Conservation (phyloP, 2,329 filamentous ascomycete species). For the Didymella pomorum region DNA sequence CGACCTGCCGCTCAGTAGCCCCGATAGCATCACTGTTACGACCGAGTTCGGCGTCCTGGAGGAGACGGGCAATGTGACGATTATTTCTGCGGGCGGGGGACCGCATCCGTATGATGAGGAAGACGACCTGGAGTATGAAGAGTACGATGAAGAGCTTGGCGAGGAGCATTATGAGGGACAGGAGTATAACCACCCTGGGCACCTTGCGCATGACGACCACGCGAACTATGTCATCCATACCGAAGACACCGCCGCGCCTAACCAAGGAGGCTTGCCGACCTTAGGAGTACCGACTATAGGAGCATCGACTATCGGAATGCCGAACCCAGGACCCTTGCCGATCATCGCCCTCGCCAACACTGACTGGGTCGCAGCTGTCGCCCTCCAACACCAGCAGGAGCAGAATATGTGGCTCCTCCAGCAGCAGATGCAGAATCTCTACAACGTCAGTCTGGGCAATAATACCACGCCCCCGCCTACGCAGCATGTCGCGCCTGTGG, state of each 20-base stretch:
- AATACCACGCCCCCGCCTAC: neutral
- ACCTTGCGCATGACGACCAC: neutral
- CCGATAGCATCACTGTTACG: constrained; percentile 47
- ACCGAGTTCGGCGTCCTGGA: constrained; percentile 47
- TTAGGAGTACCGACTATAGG: neutral
- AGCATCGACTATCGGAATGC: too few relatives aligned
- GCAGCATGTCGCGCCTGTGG: neutral
- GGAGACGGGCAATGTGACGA: constrained; percentile 42
- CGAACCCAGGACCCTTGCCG: too few relatives aligned
- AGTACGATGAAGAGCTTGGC: neutral
- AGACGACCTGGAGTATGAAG: constrained; percentile 16
- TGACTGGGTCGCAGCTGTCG: constrained; percentile 15
- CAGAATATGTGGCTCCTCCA: constrained; percentile 12
- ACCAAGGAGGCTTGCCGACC: too few relatives aligned
- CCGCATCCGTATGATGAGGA: constrained; percentile 17
- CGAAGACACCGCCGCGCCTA: constrained; percentile 6
- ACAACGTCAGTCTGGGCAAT: neutral
- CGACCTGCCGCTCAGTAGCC: constrained; percentile 35
- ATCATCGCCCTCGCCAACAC: neutral
- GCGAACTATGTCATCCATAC: constrained; percentile 15
- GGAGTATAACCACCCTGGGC: neutral
- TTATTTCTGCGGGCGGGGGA: constrained; percentile 38
- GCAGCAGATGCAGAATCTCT: constrained; percentile 13
- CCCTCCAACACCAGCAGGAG: constrained; percentile 17
- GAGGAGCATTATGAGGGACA: neutral